Evolutionary conservation across 352 stramenopile species (phyloP).

Genomic region (Pythium utonaiense): DNA sequence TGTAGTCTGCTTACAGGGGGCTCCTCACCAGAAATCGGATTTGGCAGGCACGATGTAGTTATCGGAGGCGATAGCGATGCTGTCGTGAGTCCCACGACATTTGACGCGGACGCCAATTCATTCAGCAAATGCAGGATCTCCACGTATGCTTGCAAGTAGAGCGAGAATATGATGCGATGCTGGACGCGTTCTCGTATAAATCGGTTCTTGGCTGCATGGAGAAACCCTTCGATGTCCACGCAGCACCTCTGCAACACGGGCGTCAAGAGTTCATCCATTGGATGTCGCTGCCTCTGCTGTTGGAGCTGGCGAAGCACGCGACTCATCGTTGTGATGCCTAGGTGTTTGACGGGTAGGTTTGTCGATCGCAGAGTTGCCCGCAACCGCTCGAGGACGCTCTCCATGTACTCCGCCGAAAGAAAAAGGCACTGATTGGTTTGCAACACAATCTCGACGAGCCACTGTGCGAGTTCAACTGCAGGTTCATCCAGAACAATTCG

Average conservation of each 20-base stretch:
- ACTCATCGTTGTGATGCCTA: constrained; percentile 49
- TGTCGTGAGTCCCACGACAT: not conserved
- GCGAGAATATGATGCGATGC: constrained; percentile 56
- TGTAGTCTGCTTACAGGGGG: not conserved
- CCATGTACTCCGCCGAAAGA: not conserved
- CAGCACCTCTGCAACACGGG: constrained; percentile 11
- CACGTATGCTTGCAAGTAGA: constrained; percentile 69
- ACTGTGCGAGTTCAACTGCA: constrained; percentile 62
- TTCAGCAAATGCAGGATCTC: constrained; percentile 38
- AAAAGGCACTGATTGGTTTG: not conserved
- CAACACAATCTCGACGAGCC: constrained; percentile 19
- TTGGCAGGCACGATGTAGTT: constrained; percentile 9
- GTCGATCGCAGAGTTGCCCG: constrained; percentile 19
- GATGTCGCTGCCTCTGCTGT: not conserved
- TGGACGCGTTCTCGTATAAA: constrained; percentile 57
- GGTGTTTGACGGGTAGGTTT: constrained; percentile 66
- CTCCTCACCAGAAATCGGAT: not conserved
- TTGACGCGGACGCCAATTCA: not conserved
- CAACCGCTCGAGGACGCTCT: not conserved
- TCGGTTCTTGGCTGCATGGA: constrained; percentile 43
- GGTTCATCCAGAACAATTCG: constrained; percentile 45
- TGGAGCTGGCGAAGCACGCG: constrained; percentile 27
- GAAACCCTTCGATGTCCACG: constrained; percentile 32
- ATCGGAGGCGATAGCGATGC: constrained; percentile 7
- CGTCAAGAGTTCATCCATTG: not conserved